Conservation (phyloP, 1,284 basidiomycete genomes). For the Leccinum fallax region DNA sequence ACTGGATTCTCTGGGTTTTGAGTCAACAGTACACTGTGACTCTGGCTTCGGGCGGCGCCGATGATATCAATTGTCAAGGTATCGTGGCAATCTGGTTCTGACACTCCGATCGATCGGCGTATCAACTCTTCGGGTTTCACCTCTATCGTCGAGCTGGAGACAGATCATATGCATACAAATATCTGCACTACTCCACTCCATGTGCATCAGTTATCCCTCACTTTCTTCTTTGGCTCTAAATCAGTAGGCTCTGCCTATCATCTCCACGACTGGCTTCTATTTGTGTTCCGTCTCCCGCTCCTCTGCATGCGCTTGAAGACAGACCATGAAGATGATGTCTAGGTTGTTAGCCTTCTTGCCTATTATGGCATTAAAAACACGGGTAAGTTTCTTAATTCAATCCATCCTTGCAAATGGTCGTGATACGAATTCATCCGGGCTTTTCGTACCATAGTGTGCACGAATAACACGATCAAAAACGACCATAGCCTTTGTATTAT, state of each 20-base stretch:
- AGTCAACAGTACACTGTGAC: background rate
- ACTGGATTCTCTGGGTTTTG: background rate
- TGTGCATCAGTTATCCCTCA: background rate
- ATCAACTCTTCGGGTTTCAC: background rate
- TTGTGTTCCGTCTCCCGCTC: background rate
- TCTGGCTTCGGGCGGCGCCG: background rate
- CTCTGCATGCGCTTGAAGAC: background rate
- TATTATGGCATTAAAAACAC: conserved; percentile 5
- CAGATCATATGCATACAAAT: background rate
- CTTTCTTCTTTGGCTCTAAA: background rate
- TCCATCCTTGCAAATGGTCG: background rate
- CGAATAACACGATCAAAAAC: conserved; percentile 46
- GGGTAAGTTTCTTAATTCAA: conserved; percentile 14
- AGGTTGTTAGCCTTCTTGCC: background rate
- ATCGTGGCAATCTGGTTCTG: background rate
- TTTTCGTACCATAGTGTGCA: conserved; percentile 36
- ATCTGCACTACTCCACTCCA: background rate
- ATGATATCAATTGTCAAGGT: background rate
- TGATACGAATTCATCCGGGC: background rate
- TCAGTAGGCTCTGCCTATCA: background rate
- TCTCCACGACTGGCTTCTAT: conserved; percentile 21
- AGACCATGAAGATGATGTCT: background rate
- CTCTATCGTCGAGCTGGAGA: background rate
- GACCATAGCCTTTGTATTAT: conserved; percentile 46
- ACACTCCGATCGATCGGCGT: conserved; percentile 1